These are phyloP conservation scores for Ganoderma boninense DNA, from an alignment of 1,284 basidiomycete species.

Conservation along the genomic window DNA sequence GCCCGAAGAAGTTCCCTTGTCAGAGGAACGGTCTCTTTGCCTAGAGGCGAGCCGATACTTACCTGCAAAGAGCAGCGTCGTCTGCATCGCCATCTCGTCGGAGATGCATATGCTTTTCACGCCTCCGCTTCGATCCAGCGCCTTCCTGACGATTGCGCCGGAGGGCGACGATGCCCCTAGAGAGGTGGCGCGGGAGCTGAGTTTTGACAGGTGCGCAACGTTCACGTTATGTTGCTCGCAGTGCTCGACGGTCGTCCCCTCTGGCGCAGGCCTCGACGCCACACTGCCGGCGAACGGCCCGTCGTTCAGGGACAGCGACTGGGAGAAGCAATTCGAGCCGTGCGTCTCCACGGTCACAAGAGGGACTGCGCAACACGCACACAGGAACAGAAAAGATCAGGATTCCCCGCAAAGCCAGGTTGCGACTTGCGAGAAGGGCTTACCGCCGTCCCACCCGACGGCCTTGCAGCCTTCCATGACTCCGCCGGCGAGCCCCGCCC, in stretches of 20 bases:
- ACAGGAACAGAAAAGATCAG: not conserved
- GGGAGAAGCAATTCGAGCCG: slow-evolving; percentile 78
- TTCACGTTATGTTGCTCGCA: slow-evolving; percentile 52
- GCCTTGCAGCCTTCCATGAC: slow-evolving; percentile 69
- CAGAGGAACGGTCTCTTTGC: not conserved
- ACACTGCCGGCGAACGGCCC: slow-evolving; percentile 41
- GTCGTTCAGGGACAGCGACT: slow-evolving; percentile 66
- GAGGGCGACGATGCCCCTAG: slow-evolving; percentile 74
- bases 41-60: slow-evolving; percentile 13
- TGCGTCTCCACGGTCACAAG: slow-evolving; percentile 72
- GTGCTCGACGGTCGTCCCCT: slow-evolving; percentile 46
- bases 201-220: slow-evolving; percentile 60
- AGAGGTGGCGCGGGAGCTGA: slow-evolving; percentile 73
- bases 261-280: slow-evolving; percentile 19
- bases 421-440: slow-evolving; percentile 15
- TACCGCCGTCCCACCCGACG: slow-evolving; percentile 72
- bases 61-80: slow-evolving; percentile 65
- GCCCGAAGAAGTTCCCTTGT: not conserved
- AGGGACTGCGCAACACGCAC: slow-evolving; percentile 53
- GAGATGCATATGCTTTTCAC: slow-evolving; percentile 67
- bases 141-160: slow-evolving; percentile 66
- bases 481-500: slow-evolving; percentile 75
- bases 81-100: slow-evolving; percentile 73
- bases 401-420: not conserved
- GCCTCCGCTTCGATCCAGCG: slow-evolving; percentile 61